Evolutionary conservation across 768 basidiomycete species (phyloP), one percentile per base, ranked within the genome.

Genomic region (Amanita muscaria): DNA sequence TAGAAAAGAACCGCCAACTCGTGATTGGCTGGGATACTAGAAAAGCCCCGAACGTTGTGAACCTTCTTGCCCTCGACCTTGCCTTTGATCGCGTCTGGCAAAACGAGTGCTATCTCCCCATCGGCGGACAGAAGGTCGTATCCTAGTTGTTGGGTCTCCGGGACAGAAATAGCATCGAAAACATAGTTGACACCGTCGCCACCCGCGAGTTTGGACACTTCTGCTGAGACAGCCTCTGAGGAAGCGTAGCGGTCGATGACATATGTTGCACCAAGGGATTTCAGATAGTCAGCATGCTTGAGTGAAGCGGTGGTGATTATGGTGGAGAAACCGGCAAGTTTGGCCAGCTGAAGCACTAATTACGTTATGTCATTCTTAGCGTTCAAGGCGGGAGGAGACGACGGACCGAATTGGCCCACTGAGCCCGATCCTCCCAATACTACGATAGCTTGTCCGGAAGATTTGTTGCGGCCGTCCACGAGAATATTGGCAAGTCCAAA

Each of bases 281-380:
- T 29, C 7, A 29, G 27, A 6, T 49, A 49, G 0, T 47, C 35
- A 22, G 52, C 40, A 25, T 68, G 60, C 14, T 52, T 50, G 9
- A 38, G 47, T 12, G 63, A 65, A 2, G 65, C 53, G 1, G 60
- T 69, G 21, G 61, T 52, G n/a, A 73, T 68, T 44, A 73, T 68
- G 9, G 66, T 67, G n/a, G 60, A 57, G 53, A 71, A 68, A 2
- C 70, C 65, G 2, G 64, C 61, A 29, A 62, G 31, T 36, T 52
- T 59, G 16, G 64, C 64, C 9, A 68, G 58, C 49, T 68, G 64
- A 44, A 65, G 59, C 11, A 43, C 69, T 67, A 32, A n/a, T 33
- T 14, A 54, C 57, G 32, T 46, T 63, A 63, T 21, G 64, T n/a
- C n/a, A n/a, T n/a, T 64, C 9, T 56, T 58, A 47, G 58, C 50